Percentiles rank a stretch among this genome's conserved stretches.
Conservation (phyloP, 441 rosid genomes). For the Arabidopsis lyrata region DNA sequence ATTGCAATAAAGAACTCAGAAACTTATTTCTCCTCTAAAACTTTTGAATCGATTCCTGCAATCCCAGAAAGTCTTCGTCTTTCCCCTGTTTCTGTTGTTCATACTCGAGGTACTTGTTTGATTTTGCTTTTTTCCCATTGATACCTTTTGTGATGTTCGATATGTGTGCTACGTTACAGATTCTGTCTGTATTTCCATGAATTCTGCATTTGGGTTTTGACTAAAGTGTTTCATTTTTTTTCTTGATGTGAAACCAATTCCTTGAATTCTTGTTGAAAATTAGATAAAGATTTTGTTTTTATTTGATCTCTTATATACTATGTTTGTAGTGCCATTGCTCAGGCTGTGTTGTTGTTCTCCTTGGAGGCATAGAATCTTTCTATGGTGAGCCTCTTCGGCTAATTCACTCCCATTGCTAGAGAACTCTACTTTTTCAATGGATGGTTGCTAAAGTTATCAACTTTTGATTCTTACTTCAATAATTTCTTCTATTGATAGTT, state of each 20-base stretch:
- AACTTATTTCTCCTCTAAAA: not conserved
- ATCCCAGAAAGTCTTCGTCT: conserved; percentile 3
- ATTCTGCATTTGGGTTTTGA: conserved; percentile 19
- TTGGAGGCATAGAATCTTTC: conserved; percentile 58
- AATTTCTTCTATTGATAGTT: conserved; percentile 14
- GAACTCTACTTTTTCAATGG: not conserved
- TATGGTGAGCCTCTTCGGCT: conserved; percentile 72
- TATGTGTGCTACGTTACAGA: conserved; percentile 6
- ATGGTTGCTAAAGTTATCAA: not conserved
- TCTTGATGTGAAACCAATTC: conserved; percentile 1
- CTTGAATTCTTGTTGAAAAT: conserved; percentile 14
- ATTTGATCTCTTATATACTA: conserved; percentile 45
- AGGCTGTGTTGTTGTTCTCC: conserved; percentile 55
- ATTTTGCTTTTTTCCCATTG: conserved; percentile 2
- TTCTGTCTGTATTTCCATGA: conserved; percentile 11
- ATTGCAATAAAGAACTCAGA: not conserved
- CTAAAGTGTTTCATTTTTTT: not conserved
- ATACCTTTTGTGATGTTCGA: not conserved
- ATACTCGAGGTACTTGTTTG: conserved; percentile 26
- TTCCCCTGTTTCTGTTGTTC: conserved; percentile 25
- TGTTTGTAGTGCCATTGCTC: conserved; percentile 49
- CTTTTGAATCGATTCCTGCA: not conserved
- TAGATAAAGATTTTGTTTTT: conserved; percentile 6
- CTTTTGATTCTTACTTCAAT: not conserved
- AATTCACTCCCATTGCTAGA: not conserved